Conservation (phyloP, 2,329 filamentous ascomycete genomes). For the Rutstroemia sp. region DNA sequence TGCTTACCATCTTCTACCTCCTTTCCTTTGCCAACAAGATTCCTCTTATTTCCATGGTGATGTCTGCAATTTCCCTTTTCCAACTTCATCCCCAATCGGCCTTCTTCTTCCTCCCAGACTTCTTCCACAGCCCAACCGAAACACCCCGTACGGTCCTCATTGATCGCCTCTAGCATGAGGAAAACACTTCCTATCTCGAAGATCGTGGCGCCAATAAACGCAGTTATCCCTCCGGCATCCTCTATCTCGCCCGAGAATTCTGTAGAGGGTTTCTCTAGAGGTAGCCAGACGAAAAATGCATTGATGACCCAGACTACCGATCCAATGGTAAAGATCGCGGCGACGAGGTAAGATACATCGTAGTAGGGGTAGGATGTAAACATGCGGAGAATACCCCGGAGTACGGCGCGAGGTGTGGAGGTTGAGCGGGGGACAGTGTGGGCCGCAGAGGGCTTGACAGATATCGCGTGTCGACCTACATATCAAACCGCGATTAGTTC, state of each 20-base stretch:
- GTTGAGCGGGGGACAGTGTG: slow-evolving; percentile 20
- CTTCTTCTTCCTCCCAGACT: slow-evolving; percentile 31
- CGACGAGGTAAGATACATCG: slow-evolving; percentile 50
- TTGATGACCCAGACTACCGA: slow-evolving; percentile 51
- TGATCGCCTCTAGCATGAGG: slow-evolving; percentile 60
- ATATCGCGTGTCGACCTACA: slow-evolving; percentile 34
- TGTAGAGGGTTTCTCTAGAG: slow-evolving; percentile 43
- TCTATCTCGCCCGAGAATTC: slow-evolving; percentile 47
- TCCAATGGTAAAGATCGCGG: slow-evolving; percentile 45
- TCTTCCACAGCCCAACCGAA: slow-evolving; percentile 62
- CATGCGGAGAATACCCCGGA: slow-evolving; percentile 38
- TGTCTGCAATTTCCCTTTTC: slow-evolving; percentile 30
- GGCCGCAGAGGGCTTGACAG: slow-evolving; percentile 23
- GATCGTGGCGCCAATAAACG: slow-evolving; percentile 59
- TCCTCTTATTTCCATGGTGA: slow-evolving; percentile 34
- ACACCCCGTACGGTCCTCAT: slow-evolving; percentile 55
- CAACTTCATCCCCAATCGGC: slow-evolving; percentile 18
- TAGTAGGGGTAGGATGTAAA: slow-evolving; percentile 43
- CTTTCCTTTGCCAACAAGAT: slow-evolving; percentile 30
- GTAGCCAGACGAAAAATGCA: slow-evolving; percentile 57
- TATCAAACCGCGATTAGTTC: neutral
- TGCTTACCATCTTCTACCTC: neutral
- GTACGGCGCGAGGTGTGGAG: slow-evolving; percentile 22
- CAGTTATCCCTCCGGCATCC: slow-evolving; percentile 52
- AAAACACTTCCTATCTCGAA: slow-evolving; percentile 59